Base-by-base conservation (phyloP, 2,329 filamentous ascomycete genomes). In the Orbilia brochopaga region DNA sequence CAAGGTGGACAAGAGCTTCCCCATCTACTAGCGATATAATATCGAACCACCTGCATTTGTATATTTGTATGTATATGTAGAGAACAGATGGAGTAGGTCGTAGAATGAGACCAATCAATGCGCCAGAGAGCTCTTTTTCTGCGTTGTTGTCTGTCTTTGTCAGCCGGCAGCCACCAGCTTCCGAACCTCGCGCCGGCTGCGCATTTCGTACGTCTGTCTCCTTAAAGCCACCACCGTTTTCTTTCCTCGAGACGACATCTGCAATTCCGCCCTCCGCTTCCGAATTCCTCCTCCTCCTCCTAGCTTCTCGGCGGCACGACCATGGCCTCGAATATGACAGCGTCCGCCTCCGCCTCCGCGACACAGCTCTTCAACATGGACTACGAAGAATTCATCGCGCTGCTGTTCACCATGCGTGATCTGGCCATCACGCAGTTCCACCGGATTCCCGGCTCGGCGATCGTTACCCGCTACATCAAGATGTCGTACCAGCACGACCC, bases 401-500 rank as follows among this genome's bases (percentile, higher is more conserved):
- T 83, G 75, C 80, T 85, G 69, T 79, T 83, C 73, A 83, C 83
- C 77, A 81, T 85, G 76, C 79, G 86, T 72, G 81, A 84, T 76
- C 82, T 84, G 74, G 81, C 85, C 59, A 82, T 84, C 59, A 82
- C 86, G 69, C 84, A 88, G 66, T 95, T 99, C 79, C 92, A 97
- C 78, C 91, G 90, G 78, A 85, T 99, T 42, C 95, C 94, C 30
- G 94, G 94, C 58, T 97, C 93, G 30, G 90, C 93, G 46, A 96
- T 99, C 76, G 84, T 97, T 77, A 86, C 96, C 76, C 90, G 94
- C 74, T 99, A 99, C 81, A 92, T 99, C 79, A 91, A 91, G 80
- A 96, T 92, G 66, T 96, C 92, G 79, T 97, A 99, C 82, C 94
- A 99, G 82, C 90, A 99, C 79, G 94, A 99, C 77, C 94, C 94